phyloP scores from a whole-genome alignment of 192 early-diverging fungal species.

The Gamsiella multidivaricata region DNA sequence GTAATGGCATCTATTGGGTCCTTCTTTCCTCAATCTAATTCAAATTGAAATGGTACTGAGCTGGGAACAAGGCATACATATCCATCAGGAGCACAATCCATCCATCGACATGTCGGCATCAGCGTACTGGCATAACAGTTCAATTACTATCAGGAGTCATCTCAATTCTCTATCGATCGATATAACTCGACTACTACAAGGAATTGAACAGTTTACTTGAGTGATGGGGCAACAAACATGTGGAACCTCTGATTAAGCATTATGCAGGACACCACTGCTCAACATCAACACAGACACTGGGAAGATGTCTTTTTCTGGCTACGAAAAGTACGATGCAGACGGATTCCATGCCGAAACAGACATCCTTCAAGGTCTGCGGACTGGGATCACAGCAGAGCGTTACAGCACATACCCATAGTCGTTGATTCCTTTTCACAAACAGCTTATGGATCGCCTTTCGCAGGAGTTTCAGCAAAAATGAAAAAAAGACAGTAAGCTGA shows the following conservation, averaged over 20 bases:
- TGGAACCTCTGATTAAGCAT: slow-evolving; percentile 23
- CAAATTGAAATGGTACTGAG: slow-evolving; percentile 1
- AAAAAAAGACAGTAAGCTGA: not conserved
- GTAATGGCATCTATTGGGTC: not conserved
- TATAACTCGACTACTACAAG: too few relatives aligned
- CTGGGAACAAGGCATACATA: not conserved
- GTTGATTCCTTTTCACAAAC: too few relatives aligned
- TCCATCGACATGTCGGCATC: slow-evolving; percentile 14
- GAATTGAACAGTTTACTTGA: too few relatives aligned
- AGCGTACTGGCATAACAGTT: too few relatives aligned
- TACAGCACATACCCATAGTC: too few relatives aligned
- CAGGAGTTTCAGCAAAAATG: too few relatives aligned
- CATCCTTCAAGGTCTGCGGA: not conserved
- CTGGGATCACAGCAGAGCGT: too few relatives aligned
- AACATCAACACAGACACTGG: not conserved
- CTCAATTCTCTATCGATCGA: too few relatives aligned
- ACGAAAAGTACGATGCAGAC: too few relatives aligned
- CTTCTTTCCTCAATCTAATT: slow-evolving; percentile 3
- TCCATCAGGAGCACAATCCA: slow-evolving; percentile 14
- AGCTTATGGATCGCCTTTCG: too few relatives aligned
- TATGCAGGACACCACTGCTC: not conserved
- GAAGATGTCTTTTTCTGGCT: too few relatives aligned
- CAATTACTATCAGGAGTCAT: not conserved
- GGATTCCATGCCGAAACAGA: not conserved
- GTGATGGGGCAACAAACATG: too few relatives aligned